A percentile compares a stretch with the other conserved stretches of the same genome.
Evolutionary conservation across 2,329 filamentous ascomycete species (phyloP).

Genomic region (Aspergillus sp.): DNA sequence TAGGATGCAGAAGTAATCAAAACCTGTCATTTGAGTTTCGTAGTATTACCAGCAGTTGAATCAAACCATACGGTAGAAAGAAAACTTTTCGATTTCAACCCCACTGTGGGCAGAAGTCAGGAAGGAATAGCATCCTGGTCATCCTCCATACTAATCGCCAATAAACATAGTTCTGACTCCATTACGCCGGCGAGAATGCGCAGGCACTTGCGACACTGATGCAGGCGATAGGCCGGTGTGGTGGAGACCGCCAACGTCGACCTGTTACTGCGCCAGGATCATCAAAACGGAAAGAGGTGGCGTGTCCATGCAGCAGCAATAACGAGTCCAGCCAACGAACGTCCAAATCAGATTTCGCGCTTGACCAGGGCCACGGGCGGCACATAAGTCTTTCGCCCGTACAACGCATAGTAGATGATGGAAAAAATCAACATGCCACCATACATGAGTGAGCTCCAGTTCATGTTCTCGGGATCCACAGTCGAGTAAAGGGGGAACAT

Average conservation of each 20-base stretch:
- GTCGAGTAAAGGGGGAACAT: constrained; percentile 40
- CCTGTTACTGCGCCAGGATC: neutral
- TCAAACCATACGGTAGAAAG: neutral
- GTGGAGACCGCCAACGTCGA: neutral
- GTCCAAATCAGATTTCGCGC: constrained; percentile 13
- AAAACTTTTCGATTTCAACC: neutral
- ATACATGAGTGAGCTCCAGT: constrained; percentile 44
- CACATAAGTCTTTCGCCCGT: constrained; percentile 39
- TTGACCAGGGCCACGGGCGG: constrained; percentile 29
- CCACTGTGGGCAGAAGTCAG: neutral
- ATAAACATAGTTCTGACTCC: neutral
- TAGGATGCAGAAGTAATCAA: neutral
- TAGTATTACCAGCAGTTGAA: neutral
- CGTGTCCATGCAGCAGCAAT: neutral
- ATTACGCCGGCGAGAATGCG: neutral
- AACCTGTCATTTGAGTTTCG: neutral
- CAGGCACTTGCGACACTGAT: neutral
- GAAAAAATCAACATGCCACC: constrained; percentile 39
- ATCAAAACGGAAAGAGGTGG: neutral
- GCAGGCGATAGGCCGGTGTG: neutral
- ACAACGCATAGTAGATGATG: constrained; percentile 38
- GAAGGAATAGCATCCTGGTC: neutral
- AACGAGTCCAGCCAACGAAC: neutral
- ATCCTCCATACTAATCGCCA: neutral
- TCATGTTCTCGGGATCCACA: constrained; percentile 38